These are phyloP conservation scores for Marchantia polymorpha DNA, from an alignment of 225 moss, liverwort and hornwort genomes.

Conservation along the genomic window DNA sequence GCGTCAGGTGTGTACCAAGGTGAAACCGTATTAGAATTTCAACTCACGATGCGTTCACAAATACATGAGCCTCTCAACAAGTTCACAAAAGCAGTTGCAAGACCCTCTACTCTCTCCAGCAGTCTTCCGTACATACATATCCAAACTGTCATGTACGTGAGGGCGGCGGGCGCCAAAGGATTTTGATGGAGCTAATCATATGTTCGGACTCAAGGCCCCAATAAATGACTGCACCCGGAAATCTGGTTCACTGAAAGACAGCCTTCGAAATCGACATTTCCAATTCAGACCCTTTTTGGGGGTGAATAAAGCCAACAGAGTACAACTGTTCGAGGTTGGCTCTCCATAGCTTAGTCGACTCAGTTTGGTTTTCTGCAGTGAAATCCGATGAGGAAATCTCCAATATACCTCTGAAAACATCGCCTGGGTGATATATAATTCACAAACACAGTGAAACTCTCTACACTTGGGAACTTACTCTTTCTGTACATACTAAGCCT, in stretches of 20 bases:
- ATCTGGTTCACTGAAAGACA: background rate
- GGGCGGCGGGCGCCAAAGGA: too few species aligned
- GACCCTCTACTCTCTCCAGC: background rate
- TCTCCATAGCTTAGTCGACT: background rate
- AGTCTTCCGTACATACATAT: background rate
- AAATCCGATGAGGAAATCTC: background rate
- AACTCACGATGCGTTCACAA: too few species aligned
- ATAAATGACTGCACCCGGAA: background rate
- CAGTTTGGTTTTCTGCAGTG: background rate
- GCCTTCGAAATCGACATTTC: background rate
- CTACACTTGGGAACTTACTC: background rate
- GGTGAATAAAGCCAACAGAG: background rate
- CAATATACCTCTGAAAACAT: background rate
- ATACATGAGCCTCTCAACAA: background rate
- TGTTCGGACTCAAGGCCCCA: background rate
- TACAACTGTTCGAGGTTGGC: background rate
- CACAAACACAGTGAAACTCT: background rate
- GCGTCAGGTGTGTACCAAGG: too few species aligned
- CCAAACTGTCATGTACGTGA: background rate
- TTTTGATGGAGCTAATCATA: too few species aligned
- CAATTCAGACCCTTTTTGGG: background rate
- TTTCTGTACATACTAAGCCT: conserved; percentile 19
- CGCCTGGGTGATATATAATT: background rate
- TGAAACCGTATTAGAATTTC: too few species aligned
- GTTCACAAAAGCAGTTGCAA: background rate